These are phyloP conservation scores for Ophiostoma tasmaniense DNA, from an alignment of 2,329 filamentous ascomycete species.

Conservation along the genomic window DNA sequence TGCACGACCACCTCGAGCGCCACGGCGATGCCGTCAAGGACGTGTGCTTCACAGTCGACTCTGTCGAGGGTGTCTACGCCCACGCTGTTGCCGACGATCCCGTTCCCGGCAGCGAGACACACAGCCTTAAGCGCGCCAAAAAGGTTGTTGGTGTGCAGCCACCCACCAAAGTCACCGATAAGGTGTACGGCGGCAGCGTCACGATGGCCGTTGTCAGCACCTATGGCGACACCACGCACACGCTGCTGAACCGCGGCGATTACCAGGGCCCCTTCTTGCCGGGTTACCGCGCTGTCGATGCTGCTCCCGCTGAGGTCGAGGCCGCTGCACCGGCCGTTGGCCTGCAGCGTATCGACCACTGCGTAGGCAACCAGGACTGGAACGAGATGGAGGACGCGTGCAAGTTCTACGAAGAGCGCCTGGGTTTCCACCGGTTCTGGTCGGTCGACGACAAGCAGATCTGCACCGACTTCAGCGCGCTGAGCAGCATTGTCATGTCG, in stretches of 20 bases:
- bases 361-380: conserved; percentile 96
- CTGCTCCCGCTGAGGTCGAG: conserved; percentile 37
- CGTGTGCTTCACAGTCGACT: conserved; percentile 89
- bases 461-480: conserved; percentile 82
- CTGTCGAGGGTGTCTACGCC: conserved; percentile 69
- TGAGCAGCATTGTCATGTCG: conserved; percentile 86
- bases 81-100: conserved; percentile 61
- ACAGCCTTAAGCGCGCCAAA: background rate
- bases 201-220: conserved; percentile 74
- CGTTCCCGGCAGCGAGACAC: conserved; percentile 7
- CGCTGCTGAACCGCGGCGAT: conserved; percentile 62
- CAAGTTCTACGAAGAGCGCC: conserved; percentile 73
- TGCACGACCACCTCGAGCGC: conserved; percentile 72
- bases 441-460: conserved; percentile 89
- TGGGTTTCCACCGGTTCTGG: conserved; percentile 96
- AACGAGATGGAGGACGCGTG: conserved; percentile 66
- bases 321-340: conserved; percentile 47
- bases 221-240: conserved; percentile 93
- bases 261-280: conserved; percentile 78
- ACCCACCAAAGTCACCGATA: conserved; percentile 48
- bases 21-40: conserved; percentile 95
- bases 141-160: conserved; percentile 43
- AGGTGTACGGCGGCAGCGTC: conserved; percentile 60
- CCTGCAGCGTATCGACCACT: conserved; percentile 81
- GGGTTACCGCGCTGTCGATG: conserved; percentile 56